Evolutionary conservation across 1,139 yeast species (phyloP), one percentile per base, ranked within the genome.

Genomic region (Hyphopichia pseudoburtonii): DNA sequence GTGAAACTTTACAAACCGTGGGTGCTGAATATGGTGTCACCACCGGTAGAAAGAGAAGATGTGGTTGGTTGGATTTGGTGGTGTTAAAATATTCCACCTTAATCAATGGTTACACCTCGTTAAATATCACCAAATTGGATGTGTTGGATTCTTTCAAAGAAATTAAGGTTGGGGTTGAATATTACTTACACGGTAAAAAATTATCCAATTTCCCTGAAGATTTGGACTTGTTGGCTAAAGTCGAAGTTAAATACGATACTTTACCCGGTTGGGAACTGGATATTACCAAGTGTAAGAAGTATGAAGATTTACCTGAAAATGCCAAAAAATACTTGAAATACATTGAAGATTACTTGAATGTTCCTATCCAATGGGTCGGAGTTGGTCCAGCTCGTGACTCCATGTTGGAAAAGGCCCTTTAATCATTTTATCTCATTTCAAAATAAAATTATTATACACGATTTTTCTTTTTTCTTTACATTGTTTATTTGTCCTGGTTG

Each of bases 1-100:
- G 99, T 56, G 96, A 86, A 57, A 79, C 81, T 47, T 75, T 92
- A 57, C 98, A 94, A 66, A 68, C 73, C 35, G 86, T 90, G 46
- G 99, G 99, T 54, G 96, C 92, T 41, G 97, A 92, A 67, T 88
- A 62, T 57, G 99, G 99, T 65, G 99, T 92, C 49, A 92, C 99
- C 50, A 92, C 99, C 30, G 98, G 99, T 48, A 86, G 99, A 73
- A 90, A 90, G 78, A 86, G 99, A 74, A 84, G 99, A 70, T 94
- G 98, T 65, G 99, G 99, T 39, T 92, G 99, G 99, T 80, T 92
- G 57, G 99, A 92, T 66, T 75, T 94, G 54, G 98, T 92, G 24
- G 96, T 94, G 28, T 73, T 92, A 65, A 86, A 85, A 64, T 92
- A 92, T 69, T 89, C 97, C 32, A 80, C 87, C 43, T 65, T 82